Evolutionary conservation across 495 filamentous ascomycete genomes (phyloP).

Genomic region (Penicillium pulvis): DNA sequence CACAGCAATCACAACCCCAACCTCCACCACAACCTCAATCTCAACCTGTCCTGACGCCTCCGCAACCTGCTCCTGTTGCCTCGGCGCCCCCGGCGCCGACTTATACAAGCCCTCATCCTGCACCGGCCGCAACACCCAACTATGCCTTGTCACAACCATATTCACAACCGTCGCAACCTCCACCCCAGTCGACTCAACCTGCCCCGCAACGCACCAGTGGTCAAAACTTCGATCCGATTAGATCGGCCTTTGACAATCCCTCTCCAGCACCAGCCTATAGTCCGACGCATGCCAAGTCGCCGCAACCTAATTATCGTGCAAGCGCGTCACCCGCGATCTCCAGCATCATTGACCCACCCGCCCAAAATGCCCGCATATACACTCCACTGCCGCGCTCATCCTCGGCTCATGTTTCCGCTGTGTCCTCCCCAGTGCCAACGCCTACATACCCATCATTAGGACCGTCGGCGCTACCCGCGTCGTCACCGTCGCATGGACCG

Average conservation of each 20-base stretch:
- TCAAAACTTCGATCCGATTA: constrained; percentile 85
- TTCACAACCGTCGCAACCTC: constrained; percentile 44
- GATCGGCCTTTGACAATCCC: constrained; percentile 64
- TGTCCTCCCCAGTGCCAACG: constrained; percentile 34
- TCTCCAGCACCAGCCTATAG: constrained; percentile 55
- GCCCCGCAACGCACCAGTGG: constrained; percentile 58
- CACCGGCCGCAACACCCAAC: constrained; percentile 25
- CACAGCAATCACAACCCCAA: constrained; percentile 7
- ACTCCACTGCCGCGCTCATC: constrained; percentile 34
- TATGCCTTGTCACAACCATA: constrained; percentile 26
- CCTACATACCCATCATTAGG: constrained; percentile 30
- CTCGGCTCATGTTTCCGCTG: constrained; percentile 33
- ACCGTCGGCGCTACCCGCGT: constrained; percentile 28
- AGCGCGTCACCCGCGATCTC: constrained; percentile 89
- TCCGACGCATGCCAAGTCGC: constrained; percentile 35
- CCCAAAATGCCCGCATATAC: constrained; percentile 40
- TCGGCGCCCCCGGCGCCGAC: constrained; percentile 19
- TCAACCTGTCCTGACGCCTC: constrained; percentile 19
- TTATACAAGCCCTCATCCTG: constrained; percentile 20
- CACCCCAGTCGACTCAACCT: constrained; percentile 31
- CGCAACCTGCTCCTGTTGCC: constrained; percentile 21
- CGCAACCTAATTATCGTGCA: constrained; percentile 60
- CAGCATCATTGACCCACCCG: constrained; percentile 80
- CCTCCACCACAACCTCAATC: constrained; percentile 13
- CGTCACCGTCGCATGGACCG: constrained; percentile 30